Percentiles rank a stretch among this genome's conserved stretches.
phyloP scores from a whole-genome alignment of 169 alveolate genomes.

The Babesia divergens region DNA sequence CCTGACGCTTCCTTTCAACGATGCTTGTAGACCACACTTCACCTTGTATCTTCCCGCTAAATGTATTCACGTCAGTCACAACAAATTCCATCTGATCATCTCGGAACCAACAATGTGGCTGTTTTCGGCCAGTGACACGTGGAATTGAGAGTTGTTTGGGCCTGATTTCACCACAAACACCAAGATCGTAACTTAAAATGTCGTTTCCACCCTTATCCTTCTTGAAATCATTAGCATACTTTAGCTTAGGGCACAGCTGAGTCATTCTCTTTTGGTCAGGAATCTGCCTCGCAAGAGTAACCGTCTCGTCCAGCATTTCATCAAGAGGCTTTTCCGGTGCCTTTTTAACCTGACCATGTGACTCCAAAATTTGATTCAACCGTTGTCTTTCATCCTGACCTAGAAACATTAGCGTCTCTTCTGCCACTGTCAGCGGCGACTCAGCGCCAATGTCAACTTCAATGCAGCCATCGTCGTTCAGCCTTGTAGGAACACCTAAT shows the following conservation, averaged over 20 bases:
- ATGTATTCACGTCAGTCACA: conserved; percentile 40
- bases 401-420: conserved; percentile 31
- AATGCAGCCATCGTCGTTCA: conserved; percentile 56
- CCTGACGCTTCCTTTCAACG: conserved; percentile 49
- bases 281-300: conserved; percentile 13
- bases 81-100: conserved; percentile 59
- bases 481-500: conserved; percentile 23
- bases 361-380: conserved; percentile 5
- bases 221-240: conserved; percentile 39
- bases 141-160: conserved; percentile 25
- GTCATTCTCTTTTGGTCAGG: conserved; percentile 49
- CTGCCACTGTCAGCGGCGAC: conserved; percentile 34
- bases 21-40: conserved; percentile 53
- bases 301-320: conserved; percentile 30
- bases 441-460: conserved; percentile 61
- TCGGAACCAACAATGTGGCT: conserved; percentile 31
- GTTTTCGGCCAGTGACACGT: conserved; percentile 4
- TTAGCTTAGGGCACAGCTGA: conserved; percentile 20
- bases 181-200: conserved; percentile 36
- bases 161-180: conserved; percentile 55
- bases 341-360: neutral
- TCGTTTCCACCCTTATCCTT: neutral
- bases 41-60: conserved; percentile 13
- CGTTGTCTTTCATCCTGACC: conserved; percentile 25
- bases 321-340: conserved; percentile 6